Evolutionary conservation across 2,329 filamentous ascomycete genomes (phyloP), one percentile per base, ranked within the genome.

Genomic region (Chaetomium olivaceum): DNA sequence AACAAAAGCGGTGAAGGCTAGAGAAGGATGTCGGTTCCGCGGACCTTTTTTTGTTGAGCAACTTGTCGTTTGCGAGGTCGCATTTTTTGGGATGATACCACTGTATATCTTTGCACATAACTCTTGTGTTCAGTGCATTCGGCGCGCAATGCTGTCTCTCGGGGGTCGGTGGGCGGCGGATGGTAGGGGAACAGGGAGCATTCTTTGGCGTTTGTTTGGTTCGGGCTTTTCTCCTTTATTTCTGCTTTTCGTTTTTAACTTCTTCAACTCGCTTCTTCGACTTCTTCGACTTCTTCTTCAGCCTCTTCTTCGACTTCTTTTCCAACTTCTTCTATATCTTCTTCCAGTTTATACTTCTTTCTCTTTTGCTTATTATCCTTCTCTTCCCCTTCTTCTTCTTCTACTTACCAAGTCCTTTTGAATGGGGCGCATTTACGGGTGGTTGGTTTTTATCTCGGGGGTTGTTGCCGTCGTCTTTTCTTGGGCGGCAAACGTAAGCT

Each of bases 1-100:
- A 11, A 25, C 12, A 54, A 54, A 27, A 29, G 25, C 27, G 19
- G 51, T 8, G 19, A 29, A 31, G 7, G 51, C 14, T 8, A 54
- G 25, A 29, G 21, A 27, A 7, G n/a, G 46, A 23, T 23, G n/a
- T 23, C 14, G 51, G 16, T 19, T 54, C 27, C 5, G 25, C n/a
- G 23, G 12, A 19, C 16, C 3, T 56, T 66, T 12, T 54, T 36
- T 39, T 29, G 21, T 25, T 2, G 21, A 19, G 27, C 14, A 21
- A 31, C 46, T 54, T 55, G 33, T 50, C 16, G 2, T 25, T 48
- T 61, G 52, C 31, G 48, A 46, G 52, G 39, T 64, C 29, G 58
- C 61, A 48, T 61, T 27, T 55, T 64, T 55, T 27, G 33, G 36
- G 58, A 68, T 68, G 66, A 68, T 68, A 68, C 66, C 66, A 68